A percentile compares a stretch with the other conserved stretches of the same genome.
phyloP scores from a whole-genome alignment of 2,329 filamentous ascomycete species.

The Teratosphaeria viscida region DNA sequence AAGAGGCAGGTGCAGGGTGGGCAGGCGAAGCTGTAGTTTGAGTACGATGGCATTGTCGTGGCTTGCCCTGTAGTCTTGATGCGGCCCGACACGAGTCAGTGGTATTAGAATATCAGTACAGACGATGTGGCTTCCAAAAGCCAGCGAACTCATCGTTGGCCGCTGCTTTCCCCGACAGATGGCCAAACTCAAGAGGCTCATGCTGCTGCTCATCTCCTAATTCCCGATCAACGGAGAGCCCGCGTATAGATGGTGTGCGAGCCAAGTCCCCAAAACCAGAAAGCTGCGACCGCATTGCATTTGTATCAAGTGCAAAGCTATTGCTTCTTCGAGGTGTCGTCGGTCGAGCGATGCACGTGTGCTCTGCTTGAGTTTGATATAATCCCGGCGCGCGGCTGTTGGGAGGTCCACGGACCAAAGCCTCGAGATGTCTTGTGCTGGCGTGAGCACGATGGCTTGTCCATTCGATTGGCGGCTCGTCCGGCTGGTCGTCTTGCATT shows the following conservation, averaged over 20 bases:
- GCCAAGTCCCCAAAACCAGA: not conserved
- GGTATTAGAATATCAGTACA: slow-evolving; percentile 29
- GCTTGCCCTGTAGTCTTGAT: not conserved
- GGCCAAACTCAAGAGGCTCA: not conserved
- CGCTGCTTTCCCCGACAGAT: not conserved
- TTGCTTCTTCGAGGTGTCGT: not conserved
- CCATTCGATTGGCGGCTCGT: not conserved
- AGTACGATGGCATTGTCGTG: not conserved
- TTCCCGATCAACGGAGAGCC: not conserved
- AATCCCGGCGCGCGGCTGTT: not conserved
- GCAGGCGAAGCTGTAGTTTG: slow-evolving; percentile 10
- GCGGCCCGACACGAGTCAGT: not conserved
- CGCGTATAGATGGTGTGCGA: not conserved
- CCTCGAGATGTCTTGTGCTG: slow-evolving; percentile 7
- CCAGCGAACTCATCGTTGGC: slow-evolving; percentile 16
- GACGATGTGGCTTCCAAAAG: slow-evolving; percentile 36
- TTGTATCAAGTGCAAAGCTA: not conserved
- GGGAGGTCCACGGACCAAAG: slow-evolving; percentile 3
- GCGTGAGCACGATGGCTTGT: slow-evolving; percentile 1
- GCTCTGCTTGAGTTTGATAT: not conserved
- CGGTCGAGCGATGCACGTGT: not conserved
- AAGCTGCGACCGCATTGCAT: not conserved
- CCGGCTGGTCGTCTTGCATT: slow-evolving; percentile 7
- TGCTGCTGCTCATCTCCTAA: not conserved
- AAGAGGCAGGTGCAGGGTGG: slow-evolving; percentile 27